Conservation (phyloP, 768 basidiomycete species). For the Lentinula sp. region DNA sequence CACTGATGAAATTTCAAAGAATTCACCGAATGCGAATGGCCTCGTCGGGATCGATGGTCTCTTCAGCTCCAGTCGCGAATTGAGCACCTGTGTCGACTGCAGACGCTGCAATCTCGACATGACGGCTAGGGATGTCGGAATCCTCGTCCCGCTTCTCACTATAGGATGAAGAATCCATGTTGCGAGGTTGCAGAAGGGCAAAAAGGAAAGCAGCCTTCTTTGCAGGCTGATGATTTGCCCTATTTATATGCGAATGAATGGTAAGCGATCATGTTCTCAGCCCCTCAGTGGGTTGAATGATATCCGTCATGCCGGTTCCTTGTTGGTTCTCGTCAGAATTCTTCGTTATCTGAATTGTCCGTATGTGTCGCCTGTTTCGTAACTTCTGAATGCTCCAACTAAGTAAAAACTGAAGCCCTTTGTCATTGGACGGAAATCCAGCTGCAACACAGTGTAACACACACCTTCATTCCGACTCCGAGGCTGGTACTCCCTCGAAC, state of each 20-base stretch:
- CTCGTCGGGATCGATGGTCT: conserved; percentile 29
- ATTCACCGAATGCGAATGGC: conserved; percentile 29
- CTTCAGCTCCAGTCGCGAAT: conserved; percentile 27
- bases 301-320: background rate
- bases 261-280: background rate
- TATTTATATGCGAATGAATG: background rate
- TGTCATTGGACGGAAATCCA: background rate
- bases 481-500: background rate
- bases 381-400: background rate
- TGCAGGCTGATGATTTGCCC: background rate
- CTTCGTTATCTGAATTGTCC: background rate
- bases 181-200: background rate
- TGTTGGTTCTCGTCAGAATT: background rate
- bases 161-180: background rate
- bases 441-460: background rate
- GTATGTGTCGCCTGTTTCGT: background rate
- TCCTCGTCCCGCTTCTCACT: background rate
- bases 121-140: background rate
- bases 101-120: background rate
- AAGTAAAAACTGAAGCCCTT: background rate
- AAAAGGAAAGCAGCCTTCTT: background rate
- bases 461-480: background rate
- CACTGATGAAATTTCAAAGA: background rate
- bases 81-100: conserved; percentile 40
- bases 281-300: background rate